phyloP scores from a whole-genome alignment of 2,329 filamentous ascomycete genomes.

The Alternaria gaisen region DNA sequence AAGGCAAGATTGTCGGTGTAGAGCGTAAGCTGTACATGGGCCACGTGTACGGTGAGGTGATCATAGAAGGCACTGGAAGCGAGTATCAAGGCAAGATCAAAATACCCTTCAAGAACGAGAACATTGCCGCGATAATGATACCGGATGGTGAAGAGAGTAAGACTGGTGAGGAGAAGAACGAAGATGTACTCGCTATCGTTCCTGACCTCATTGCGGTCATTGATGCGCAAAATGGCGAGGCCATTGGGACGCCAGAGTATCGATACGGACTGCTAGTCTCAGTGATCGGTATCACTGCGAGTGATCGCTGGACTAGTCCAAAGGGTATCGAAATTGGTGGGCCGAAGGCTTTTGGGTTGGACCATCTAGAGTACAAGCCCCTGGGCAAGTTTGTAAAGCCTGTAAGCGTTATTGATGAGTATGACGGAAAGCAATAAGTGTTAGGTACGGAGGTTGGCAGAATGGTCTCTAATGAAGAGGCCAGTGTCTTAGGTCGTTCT shows the following conservation, averaged over 20 bases:
- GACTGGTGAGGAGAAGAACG: slow-evolving; percentile 46
- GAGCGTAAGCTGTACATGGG: slow-evolving; percentile 54
- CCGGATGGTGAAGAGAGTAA: slow-evolving; percentile 35
- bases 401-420: slow-evolving; percentile 64
- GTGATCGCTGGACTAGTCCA: slow-evolving; percentile 62
- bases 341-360: slow-evolving; percentile 60
- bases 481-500: neutral
- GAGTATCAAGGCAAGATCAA: slow-evolving; percentile 60
- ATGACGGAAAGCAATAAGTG: slow-evolving; percentile 31
- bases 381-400: slow-evolving; percentile 63
- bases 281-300: slow-evolving; percentile 64
- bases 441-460: neutral
- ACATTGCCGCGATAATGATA: slow-evolving; percentile 65
- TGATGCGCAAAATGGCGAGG: slow-evolving; percentile 59
- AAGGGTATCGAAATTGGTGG: slow-evolving; percentile 62
- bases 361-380: slow-evolving; percentile 60
- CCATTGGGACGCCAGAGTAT: slow-evolving; percentile 64
- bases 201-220: slow-evolving; percentile 61
- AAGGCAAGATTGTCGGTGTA: slow-evolving; percentile 57
- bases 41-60: slow-evolving; percentile 54
- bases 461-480: neutral
- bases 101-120: slow-evolving; percentile 79
- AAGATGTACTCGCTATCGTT: slow-evolving; percentile 58
- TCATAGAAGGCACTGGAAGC: slow-evolving; percentile 46
- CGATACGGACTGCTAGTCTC: slow-evolving; percentile 62